Conservation (phyloP, 768 basidiomycete species). For the Lactarius psammicola region DNA sequence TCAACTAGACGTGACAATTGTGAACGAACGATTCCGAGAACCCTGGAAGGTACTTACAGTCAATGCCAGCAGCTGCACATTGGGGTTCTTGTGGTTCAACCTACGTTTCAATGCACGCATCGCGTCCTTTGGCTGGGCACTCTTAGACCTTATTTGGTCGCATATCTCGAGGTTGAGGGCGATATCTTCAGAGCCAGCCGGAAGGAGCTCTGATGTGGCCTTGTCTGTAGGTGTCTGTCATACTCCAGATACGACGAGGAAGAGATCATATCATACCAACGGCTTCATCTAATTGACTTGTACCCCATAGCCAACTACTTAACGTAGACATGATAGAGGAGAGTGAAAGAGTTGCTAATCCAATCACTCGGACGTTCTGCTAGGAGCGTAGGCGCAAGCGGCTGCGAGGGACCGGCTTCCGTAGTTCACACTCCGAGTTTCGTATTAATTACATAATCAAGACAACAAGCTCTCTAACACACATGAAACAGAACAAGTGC, state of each 20-base stretch:
- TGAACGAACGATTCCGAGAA: constrained; percentile 4
- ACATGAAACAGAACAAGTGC: too few species aligned
- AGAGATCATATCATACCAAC: constrained; percentile 18
- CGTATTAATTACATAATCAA: neutral
- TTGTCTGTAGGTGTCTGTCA: constrained; percentile 56
- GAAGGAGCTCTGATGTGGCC: constrained; percentile 88
- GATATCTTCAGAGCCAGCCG: constrained; percentile 83
- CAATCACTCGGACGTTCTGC: neutral
- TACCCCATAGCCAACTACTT: constrained; percentile 29
- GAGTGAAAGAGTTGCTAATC: constrained; percentile 1
- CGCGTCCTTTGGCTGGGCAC: constrained; percentile 78
- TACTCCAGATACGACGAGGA: neutral
- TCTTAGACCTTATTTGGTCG: constrained; percentile 93
- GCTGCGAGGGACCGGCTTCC: neutral
- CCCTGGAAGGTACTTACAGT: constrained; percentile 53
- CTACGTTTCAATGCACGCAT: constrained; percentile 87
- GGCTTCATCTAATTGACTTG: constrained; percentile 28
- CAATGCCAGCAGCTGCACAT: constrained; percentile 87
- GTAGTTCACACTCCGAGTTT: constrained; percentile 19
- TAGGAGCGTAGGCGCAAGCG: neutral
- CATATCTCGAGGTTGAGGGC: constrained; percentile 94
- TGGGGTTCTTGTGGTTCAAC: constrained; percentile 92
- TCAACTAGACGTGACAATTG: constrained; percentile 50
- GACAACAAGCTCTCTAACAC: too few species aligned
- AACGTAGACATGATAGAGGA: constrained; percentile 25